Base-by-base conservation (phyloP, 1,284 basidiomycete species). In the Ustilago nuda region DNA sequence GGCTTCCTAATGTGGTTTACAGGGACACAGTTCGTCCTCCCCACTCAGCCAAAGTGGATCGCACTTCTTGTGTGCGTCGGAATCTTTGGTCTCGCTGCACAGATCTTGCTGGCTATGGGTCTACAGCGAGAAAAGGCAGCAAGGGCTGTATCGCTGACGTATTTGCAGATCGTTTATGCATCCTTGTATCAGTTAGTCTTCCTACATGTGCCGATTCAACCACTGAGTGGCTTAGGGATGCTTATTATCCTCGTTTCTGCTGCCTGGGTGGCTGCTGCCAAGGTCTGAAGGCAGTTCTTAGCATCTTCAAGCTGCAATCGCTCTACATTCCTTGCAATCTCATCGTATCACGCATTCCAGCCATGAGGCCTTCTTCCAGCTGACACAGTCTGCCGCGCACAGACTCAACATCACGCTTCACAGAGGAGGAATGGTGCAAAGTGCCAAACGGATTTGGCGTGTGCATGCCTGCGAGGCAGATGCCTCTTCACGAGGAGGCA, bases 1-100 rank as follows among this genome's bases (percentile, higher is more conserved):
- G 84, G 87, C 11, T 69, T 90, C 9, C 61, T 71, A 27, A 79
- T 81, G 73, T 61, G 62, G 64, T 35, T 67, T 45, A 70, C 69
- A 4, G 67, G 57, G 23, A 75, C 78, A 17, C 19, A 56, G 9
- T 81, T 79, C 39, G 64, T 80, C 3, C 51, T 79, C 1, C 79
- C 79, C 2, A 53, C 58, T 0, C 61, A 67, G 7, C 36, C 56
- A 8, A 69, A 68, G 37, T 79, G 74, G 78, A 59, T 64, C n/a
- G n/a, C 41, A 9, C 66, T 81, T n/a, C 65, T 81, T 37, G 33
- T 77, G 15, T 69, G 68, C 63, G 75, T 81, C 39, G 79, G 79
- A 37, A 56, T 81, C 32, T 81, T 79, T 23, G 79, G 79, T 11
- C 62, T 81, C 17, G 56, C 66, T 35, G 77, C 77, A 6, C 79